Conservation (phyloP, 139 green algal genomes). For the Chlamydomonas schloesseri region DNA sequence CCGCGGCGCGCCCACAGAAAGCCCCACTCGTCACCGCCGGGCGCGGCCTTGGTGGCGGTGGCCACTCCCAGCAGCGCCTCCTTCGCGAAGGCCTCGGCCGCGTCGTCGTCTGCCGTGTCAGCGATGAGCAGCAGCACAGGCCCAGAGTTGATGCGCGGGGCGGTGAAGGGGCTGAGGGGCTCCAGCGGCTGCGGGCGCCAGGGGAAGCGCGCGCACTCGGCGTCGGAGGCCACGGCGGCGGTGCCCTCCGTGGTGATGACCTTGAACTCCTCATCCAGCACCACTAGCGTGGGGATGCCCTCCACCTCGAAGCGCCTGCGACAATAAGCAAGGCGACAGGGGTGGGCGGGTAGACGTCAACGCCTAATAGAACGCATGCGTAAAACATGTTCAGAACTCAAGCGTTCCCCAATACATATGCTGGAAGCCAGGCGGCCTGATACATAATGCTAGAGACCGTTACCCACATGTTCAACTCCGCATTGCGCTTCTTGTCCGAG, state of each 20-base stretch:
- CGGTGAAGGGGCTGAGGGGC: not conserved
- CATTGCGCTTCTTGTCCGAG: not conserved
- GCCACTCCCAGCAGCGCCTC: not conserved
- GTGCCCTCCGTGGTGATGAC: slow-evolving; percentile 34
- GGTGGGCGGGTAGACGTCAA: not conserved
- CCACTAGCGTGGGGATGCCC: slow-evolving; percentile 42
- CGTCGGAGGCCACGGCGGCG: slow-evolving; percentile 17
- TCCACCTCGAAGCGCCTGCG: slow-evolving; percentile 25
- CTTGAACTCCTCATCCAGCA: slow-evolving; percentile 19
- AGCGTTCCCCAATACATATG: no score
- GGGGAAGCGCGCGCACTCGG: slow-evolving; percentile 26
- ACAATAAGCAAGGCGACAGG: not conserved
- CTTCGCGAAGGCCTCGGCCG: slow-evolving; percentile 1
- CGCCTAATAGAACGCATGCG: no score
- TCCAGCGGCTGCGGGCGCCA: slow-evolving; percentile 36
- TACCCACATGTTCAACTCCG: not conserved
- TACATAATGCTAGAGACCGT: no score
- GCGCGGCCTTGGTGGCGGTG: not conserved
- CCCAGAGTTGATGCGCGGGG: slow-evolving; percentile 2
- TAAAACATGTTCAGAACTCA: no score
- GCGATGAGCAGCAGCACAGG: slow-evolving; percentile 17
- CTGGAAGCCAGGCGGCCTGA: no score
- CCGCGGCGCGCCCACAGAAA: slow-evolving; percentile 5
- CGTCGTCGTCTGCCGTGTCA: not conserved
- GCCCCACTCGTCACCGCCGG: not conserved